Evolutionary conservation across 495 filamentous ascomycete genomes (phyloP).

Genomic region (Elasticomyces elasticus): DNA sequence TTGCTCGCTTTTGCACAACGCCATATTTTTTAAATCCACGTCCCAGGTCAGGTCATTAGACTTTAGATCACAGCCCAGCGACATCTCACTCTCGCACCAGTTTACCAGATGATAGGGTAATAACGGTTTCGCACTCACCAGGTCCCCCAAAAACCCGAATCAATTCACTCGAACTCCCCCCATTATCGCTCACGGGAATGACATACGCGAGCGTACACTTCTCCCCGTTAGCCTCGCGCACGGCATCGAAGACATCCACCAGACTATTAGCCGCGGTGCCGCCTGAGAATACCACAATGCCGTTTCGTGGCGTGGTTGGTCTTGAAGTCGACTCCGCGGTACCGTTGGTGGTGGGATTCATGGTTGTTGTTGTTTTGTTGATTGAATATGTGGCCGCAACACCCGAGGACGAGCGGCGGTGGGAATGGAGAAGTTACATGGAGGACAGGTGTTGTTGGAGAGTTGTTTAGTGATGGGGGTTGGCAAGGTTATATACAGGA

Average conservation of each 20-base stretch:
- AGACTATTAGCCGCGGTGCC: conserved; percentile 89
- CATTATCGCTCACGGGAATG: conserved; percentile 93
- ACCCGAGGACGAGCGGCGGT: neutral
- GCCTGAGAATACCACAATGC: conserved; percentile 76
- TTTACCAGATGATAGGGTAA: too few relatives aligned
- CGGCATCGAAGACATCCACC: conserved; percentile 75
- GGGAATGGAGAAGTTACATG: neutral
- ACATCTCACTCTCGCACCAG: too few relatives aligned
- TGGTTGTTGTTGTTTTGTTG: too few relatives aligned
- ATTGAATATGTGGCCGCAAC: neutral
- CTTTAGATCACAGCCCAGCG: too few relatives aligned
- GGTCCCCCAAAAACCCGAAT: conserved; percentile 90
- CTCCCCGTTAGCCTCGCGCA: conserved; percentile 62
- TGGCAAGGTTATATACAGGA: too few relatives aligned
- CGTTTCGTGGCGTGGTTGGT: conserved; percentile 18
- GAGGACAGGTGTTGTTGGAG: neutral
- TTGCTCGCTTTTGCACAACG: too few relatives aligned
- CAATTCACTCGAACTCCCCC: conserved; percentile 81
- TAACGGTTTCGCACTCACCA: conserved; percentile 38
- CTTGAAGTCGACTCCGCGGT: neutral
- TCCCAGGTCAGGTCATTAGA: too few relatives aligned
- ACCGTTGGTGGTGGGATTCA: too few relatives aligned
- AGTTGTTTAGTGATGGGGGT: too few relatives aligned
- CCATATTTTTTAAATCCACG: too few relatives aligned
- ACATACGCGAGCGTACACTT: conserved; percentile 65